phyloP scores from a whole-genome alignment of 495 filamentous ascomycete species.

The Aspergillus olivimuriae region DNA sequence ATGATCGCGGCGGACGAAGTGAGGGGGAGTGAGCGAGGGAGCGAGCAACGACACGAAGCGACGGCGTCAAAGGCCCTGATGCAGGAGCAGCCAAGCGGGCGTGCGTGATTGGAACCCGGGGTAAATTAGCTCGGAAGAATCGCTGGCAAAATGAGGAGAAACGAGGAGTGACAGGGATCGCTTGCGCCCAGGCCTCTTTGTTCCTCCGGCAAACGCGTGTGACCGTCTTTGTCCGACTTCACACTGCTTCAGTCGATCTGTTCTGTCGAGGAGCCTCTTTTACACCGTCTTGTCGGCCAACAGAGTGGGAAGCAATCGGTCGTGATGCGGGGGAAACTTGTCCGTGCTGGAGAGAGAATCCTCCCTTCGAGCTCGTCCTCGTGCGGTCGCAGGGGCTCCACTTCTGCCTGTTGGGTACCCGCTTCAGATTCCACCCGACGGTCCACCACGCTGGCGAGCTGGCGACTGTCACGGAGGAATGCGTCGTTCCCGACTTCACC shows the following conservation, averaged over 20 bases:
- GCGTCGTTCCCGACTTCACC: no score
- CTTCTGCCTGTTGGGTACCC: slow-evolving; percentile 6
- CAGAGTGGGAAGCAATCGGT: not conserved
- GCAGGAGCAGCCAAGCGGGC: no score
- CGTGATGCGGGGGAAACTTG: slow-evolving; percentile 21
- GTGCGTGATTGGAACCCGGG: no score
- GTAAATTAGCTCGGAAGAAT: no score
- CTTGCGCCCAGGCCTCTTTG: not conserved
- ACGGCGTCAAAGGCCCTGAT: no score
- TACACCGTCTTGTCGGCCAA: not conserved
- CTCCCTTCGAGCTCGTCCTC: slow-evolving; percentile 18
- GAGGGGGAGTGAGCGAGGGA: not conserved
- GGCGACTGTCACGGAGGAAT: no score
- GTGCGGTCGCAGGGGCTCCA: slow-evolving; percentile 8
- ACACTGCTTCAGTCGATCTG: no score
- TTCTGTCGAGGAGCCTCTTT: no score
- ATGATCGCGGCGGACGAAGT: slow-evolving; percentile 32
- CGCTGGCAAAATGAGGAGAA: slow-evolving; percentile 1
- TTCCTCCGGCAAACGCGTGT: not conserved
- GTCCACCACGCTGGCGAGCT: no score
- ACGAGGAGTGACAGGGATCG: slow-evolving; percentile 5
- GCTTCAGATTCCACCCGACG: no score
- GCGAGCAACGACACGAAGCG: not conserved
- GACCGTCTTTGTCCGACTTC: no score
- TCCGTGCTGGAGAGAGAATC: slow-evolving; percentile 17